A percentile compares a stretch with the other conserved stretches of the same genome.
These are phyloP conservation scores for Raphidocelis subcapitata DNA, from an alignment of 139 green algal genomes.

Conservation along the genomic window DNA sequence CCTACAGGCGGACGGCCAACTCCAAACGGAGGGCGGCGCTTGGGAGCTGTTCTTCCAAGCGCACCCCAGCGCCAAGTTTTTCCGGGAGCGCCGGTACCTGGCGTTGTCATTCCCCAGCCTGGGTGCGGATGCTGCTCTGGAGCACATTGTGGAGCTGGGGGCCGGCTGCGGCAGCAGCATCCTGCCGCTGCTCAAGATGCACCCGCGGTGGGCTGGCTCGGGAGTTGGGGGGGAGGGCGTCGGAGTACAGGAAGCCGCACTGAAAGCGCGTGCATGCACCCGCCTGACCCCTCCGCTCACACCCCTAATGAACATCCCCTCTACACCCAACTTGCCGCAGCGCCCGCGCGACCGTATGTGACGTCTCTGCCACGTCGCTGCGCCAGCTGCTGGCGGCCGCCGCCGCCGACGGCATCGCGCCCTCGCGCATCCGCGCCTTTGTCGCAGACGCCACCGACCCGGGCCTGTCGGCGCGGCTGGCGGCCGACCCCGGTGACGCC, in stretches of 20 bases:
- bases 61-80: conserved; percentile 64
- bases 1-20: background rate
- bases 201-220: conserved; percentile 29
- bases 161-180: conserved; percentile 67
- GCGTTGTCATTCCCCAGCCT: conserved; percentile 69
- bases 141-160: conserved; percentile 69
- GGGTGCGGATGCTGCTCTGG: conserved; percentile 4
- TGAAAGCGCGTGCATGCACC: too few species aligned
- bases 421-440: conserved; percentile 33
- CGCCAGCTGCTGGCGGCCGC: conserved; percentile 49
- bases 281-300: too few species aligned
- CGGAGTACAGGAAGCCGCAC: too few species aligned
- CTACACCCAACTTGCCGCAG: conserved; percentile 1
- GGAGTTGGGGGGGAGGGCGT: too few species aligned
- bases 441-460: conserved; percentile 46
- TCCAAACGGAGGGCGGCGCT: conserved; percentile 10
- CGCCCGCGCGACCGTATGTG: conserved; percentile 41
- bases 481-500: conserved; percentile 40
- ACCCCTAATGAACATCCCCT: too few species aligned
- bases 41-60: conserved; percentile 73
- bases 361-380: conserved; percentile 64
- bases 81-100: conserved; percentile 75
- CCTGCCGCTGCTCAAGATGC: conserved; percentile 66
- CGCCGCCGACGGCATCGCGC: conserved; percentile 36
- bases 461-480: conserved; percentile 4